A percentile compares a stretch with the other conserved stretches of the same genome.
Evolutionary conservation across 179 eudicot species (phyloP).

Genomic region (Beta lomatogona): DNA sequence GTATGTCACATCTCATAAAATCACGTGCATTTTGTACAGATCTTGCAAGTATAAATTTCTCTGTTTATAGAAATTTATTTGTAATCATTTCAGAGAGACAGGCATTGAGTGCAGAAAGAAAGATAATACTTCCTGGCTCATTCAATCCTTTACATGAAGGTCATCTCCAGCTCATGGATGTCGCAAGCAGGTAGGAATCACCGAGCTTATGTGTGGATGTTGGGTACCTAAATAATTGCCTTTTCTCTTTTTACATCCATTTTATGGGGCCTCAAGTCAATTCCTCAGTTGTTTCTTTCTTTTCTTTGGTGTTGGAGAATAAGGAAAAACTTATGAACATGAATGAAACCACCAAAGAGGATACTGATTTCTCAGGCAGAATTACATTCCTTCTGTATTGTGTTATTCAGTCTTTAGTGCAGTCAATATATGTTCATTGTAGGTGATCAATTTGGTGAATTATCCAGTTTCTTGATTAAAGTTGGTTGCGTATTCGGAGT

Average conservation of each 20-base stretch:
- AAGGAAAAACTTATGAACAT: neutral
- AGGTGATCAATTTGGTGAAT: neutral
- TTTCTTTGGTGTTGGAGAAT: neutral
- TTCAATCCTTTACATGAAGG: constrained; percentile 97
- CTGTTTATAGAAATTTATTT: constrained; percentile 1
- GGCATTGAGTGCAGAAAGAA: constrained; percentile 56
- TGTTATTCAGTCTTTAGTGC: neutral
- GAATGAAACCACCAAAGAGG: neutral
- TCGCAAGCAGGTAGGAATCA: constrained; percentile 66
- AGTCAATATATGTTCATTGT: neutral
- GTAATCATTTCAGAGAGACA: constrained; percentile 49
- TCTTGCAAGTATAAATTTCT: constrained; percentile 6
- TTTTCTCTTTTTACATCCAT: neutral
- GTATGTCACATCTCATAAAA: constrained; percentile 38
- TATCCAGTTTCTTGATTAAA: neutral
- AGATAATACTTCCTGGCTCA: constrained; percentile 83
- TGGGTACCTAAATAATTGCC: neutral
- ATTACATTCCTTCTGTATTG: neutral
- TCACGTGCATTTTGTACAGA: neutral
- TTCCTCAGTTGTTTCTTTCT: neutral
- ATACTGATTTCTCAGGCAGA: neutral
- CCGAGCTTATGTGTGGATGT: constrained; percentile 5
- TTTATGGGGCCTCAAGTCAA: neutral
- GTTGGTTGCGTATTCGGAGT: neutral
- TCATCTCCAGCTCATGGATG: constrained; percentile 87